Base-by-base conservation (phyloP, 2,329 filamentous ascomycete species). In the Cladosporium oxysporum region DNA sequence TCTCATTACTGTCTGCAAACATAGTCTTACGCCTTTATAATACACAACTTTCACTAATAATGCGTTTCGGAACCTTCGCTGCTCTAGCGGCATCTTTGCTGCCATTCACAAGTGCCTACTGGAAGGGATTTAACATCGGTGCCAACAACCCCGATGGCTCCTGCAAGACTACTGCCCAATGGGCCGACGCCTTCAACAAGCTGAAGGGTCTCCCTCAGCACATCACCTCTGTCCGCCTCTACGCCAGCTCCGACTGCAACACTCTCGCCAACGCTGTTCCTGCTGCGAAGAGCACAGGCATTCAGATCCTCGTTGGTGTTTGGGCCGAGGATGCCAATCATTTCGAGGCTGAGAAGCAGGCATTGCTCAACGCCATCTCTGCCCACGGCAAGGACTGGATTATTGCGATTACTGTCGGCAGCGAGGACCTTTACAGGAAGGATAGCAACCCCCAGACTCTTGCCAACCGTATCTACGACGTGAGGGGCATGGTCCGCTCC, bases 341-440 rank as follows among this genome's bases (percentile, higher is more conserved):
- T 76, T 90, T 84, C 75, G 78, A 83, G 69, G 82, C 83, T 61
- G 88, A 90, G 82, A 84, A 90, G 73, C 81, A 72, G 69, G 88
- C 88, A 21, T 80, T 90, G 49, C 79, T 85, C 73, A 78, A 81
- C 65, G 88, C 86, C 23, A 81, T 90, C 64, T 73, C 79, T 68
- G 79, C 80, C 71, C 82, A 85, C 74, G 87, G 87, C 71, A 74
- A 82, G 66, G 83, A 85, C 72, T 86, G 87, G 75, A 82, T 90
- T 70, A 84, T 89, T 52, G 87, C 86, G 66, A 84, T 90, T 71
- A 87, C 85, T 66, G 87, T 90, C 61, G 88, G 88, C 52, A 87
- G 83, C 73, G 88, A 91, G 81, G 87, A 90, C 72, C 80, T 90
- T 49, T 91, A 90, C 83, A 84, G 88, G 64, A 76, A 75, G 16